Percentiles rank a stretch among this genome's conserved stretches.
Conservation (phyloP, 2,329 filamentous ascomycete species). For the Paecilomyces variotii region DNA sequence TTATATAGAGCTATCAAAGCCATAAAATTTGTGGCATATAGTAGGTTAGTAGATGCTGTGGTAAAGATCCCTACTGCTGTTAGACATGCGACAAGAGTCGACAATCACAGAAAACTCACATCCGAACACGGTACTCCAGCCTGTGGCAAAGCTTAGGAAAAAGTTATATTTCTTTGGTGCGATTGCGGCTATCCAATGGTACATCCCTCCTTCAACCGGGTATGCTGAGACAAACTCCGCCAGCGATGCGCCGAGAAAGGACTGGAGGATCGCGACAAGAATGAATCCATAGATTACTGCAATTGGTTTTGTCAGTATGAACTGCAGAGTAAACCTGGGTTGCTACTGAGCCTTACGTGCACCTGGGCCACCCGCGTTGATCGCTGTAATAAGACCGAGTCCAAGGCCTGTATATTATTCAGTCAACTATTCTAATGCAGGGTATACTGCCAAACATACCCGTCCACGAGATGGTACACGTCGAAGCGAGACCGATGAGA, state of each 20-base stretch:
- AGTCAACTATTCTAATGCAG: background rate
- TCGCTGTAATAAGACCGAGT: slow-evolving; percentile 39
- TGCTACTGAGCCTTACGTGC: slow-evolving; percentile 16
- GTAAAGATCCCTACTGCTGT: slow-evolving; percentile 34
- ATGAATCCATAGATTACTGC: slow-evolving; percentile 45
- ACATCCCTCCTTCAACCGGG: slow-evolving; percentile 44
- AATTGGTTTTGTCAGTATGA: slow-evolving; percentile 3
- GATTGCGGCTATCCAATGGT: slow-evolving; percentile 45
- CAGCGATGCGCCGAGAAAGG: slow-evolving; percentile 39
- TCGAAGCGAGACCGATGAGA: slow-evolving; percentile 42
- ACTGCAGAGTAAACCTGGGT: background rate
- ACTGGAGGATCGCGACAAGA: slow-evolving; percentile 40
- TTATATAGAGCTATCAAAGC: slow-evolving; percentile 37
- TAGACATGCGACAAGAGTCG: background rate
- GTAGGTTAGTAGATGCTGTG: slow-evolving; percentile 38
- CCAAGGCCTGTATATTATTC: slow-evolving; percentile 24
- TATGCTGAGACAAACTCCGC: slow-evolving; percentile 44
- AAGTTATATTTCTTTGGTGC: slow-evolving; percentile 34
- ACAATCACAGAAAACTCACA: slow-evolving; percentile 14
- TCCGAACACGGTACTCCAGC: slow-evolving; percentile 37
- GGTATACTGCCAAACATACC: slow-evolving; percentile 14
- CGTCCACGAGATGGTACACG: slow-evolving; percentile 45
- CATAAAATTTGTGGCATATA: slow-evolving; percentile 37
- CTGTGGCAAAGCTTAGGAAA: slow-evolving; percentile 39
- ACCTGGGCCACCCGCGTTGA: slow-evolving; percentile 42